Evolutionary conservation across 306 rosid genomes (phyloP).

Genomic region (Canavalia gladiata): DNA sequence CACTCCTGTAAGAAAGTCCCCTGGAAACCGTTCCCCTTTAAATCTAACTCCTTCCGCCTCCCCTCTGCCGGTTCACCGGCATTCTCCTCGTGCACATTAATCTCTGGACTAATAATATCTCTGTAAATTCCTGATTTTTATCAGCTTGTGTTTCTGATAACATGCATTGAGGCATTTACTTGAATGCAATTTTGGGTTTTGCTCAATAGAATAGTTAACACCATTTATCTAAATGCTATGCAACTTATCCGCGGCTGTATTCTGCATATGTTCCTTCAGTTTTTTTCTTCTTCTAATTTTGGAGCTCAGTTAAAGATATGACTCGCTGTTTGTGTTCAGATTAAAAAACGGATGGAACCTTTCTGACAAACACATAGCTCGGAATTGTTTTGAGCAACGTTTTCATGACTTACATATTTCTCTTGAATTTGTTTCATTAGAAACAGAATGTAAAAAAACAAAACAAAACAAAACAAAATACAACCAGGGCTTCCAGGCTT

Average conservation of each 20-base stretch:
- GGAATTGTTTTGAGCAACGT: too few relatives aligned
- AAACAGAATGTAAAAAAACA: too few relatives aligned
- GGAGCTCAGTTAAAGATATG: too few relatives aligned
- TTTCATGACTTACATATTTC: too few relatives aligned
- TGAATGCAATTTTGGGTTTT: conserved; percentile 50
- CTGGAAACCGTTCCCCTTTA: conserved; percentile 60
- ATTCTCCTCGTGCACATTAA: conserved; percentile 58
- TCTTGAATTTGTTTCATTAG: too few relatives aligned
- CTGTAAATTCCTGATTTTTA: conserved; percentile 53
- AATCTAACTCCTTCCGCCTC: conserved; percentile 66
- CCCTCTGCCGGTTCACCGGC: conserved; percentile 66
- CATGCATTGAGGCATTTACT: conserved; percentile 50
- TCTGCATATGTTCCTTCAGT: background rate
- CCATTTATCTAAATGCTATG: conserved; percentile 38
- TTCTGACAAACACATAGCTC: too few relatives aligned
- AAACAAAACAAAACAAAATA: too few relatives aligned
- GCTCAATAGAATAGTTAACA: conserved; percentile 34
- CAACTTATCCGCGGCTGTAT: background rate
- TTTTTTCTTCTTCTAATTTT: background rate
- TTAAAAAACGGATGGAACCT: too few relatives aligned
- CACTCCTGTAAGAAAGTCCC: conserved; percentile 57
- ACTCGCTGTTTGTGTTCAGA: too few relatives aligned
- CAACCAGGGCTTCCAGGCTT: too few relatives aligned
- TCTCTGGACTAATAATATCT: background rate
- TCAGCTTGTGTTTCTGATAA: conserved; percentile 48